A percentile compares a stretch with the other conserved stretches of the same genome.
These are phyloP conservation scores for Stephanocyclus meneghinianus DNA, from an alignment of 352 stramenopile species.

Conservation along the genomic window DNA sequence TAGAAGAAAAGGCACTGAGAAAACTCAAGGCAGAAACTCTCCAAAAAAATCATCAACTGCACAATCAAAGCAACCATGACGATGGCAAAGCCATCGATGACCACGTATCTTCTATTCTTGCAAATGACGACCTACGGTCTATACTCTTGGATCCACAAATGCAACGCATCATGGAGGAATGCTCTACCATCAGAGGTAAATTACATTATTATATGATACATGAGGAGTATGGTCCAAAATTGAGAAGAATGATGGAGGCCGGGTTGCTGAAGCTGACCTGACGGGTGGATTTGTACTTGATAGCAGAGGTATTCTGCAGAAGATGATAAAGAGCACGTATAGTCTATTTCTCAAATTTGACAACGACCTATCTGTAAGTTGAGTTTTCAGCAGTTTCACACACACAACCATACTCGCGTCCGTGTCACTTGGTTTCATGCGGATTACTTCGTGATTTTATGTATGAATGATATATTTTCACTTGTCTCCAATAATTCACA, in stretches of 20 bases:
- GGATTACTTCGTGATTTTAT: too few relatives aligned
- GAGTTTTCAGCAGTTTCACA: too few relatives aligned
- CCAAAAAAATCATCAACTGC: neutral
- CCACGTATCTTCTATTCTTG: slow-evolving; percentile 44
- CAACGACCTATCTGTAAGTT: too few relatives aligned
- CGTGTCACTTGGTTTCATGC: too few relatives aligned
- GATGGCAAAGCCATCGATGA: slow-evolving; percentile 22
- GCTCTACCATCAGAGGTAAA: slow-evolving; percentile 16
- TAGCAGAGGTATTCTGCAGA: too few relatives aligned
- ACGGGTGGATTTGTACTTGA: neutral
- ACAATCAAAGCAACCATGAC: neutral
- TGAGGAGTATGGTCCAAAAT: slow-evolving; percentile 54
- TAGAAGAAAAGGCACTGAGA: slow-evolving; percentile 57
- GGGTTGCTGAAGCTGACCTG: slow-evolving; percentile 49
- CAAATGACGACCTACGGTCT: slow-evolving; percentile 48
- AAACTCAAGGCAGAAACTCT: slow-evolving; percentile 17
- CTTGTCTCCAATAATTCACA: too few relatives aligned
- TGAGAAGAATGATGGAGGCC: slow-evolving; percentile 52
- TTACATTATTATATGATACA: slow-evolving; percentile 49
- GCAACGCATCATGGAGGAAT: slow-evolving; percentile 62
- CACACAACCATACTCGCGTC: too few relatives aligned
- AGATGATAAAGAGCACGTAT: too few relatives aligned
- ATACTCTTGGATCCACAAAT: slow-evolving; percentile 62
- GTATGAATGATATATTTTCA: too few relatives aligned
- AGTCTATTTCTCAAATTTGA: too few relatives aligned